These are phyloP conservation scores for Yamadazyma akitaensis DNA, from an alignment of 805 yeast species.

Conservation along the genomic window DNA sequence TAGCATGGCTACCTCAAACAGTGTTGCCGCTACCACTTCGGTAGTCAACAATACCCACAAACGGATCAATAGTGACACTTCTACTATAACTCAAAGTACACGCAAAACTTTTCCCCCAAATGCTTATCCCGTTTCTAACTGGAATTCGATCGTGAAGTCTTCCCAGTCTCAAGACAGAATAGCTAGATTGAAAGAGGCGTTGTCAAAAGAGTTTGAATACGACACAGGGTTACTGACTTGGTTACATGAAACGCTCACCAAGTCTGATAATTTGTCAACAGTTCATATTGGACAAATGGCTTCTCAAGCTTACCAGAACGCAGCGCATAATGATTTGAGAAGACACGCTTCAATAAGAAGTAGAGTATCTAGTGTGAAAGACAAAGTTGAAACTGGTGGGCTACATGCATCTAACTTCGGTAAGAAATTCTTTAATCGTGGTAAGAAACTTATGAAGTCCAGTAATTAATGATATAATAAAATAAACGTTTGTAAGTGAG, in stretches of 20 bases:
- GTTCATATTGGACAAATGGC: conserved; percentile 54
- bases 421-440: conserved; percentile 53
- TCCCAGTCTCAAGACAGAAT: conserved; percentile 43
- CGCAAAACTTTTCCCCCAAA: conserved; percentile 14
- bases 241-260: conserved; percentile 47
- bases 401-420: conserved; percentile 52
- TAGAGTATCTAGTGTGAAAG: conserved; percentile 47
- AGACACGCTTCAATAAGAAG: conserved; percentile 48
- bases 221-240: conserved; percentile 61
- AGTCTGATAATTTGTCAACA: conserved; percentile 28
- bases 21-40: not conserved
- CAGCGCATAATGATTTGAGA: conserved; percentile 52
- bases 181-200: conserved; percentile 39
- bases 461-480: conserved; percentile 2
- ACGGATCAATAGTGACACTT: conserved; percentile 12
- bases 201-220: conserved; percentile 38
- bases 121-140: conserved; percentile 34
- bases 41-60: not conserved
- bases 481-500: not conserved
- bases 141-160: conserved; percentile 39
- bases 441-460: conserved; percentile 44
- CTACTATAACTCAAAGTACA: conserved; percentile 10
- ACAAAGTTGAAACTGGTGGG: conserved; percentile 44
- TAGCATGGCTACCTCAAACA: conserved; percentile 1
- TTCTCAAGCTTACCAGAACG: conserved; percentile 62